Base-by-base conservation (phyloP, 2,329 filamentous ascomycete genomes). In the Grosmannia huntii region DNA sequence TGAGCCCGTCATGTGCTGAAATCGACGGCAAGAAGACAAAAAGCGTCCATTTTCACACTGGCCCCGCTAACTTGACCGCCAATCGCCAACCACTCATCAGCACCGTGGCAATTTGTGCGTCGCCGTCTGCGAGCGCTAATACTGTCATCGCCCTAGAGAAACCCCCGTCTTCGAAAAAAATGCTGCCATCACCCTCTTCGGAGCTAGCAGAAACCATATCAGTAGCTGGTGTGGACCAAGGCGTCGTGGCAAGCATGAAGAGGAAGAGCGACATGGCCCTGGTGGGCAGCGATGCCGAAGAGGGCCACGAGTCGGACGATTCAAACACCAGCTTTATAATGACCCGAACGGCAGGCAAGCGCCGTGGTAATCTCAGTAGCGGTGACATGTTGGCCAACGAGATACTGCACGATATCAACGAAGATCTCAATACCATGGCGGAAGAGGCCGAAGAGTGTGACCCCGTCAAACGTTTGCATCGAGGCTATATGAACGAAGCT, bases 401-500 rank as follows among this genome's bases (percentile, higher is more conserved):
- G 57, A 64, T 64, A 33, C 31, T 64, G 53, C 59, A 64, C 59
- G 62, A 64, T 60, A 58, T 64, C 50, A 68, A 67, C 57, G 68
- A 69, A 59, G 67, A 67, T 46, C 65, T 64, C 28, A 62, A 58
- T 9, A 57, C 59, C 27, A 54, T 31, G n/a, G 31, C 64, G 21
- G 62, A 58, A 6, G 57, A 61, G 48, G 62, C 61, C 31, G 64
- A 62, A 4, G 75, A 78, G 61, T 14, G 25, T 16, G 62, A 64
- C n/a, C 62, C 62, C 4, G 44, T 63, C 55, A 64, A 64, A 46
- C 61, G 61, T 11, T 66, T 74, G 25, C 78, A 82, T 62, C 71
- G 77, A 59, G 70, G 68, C 50, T 96, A 90, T 73, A 96, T 95
- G 83, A 82, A 85, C 64, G 86, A 92, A 69, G 91, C 91, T 62